Conservation (phyloP, 2,329 filamentous ascomycete species). For the Monosporascus cannonballus region DNA sequence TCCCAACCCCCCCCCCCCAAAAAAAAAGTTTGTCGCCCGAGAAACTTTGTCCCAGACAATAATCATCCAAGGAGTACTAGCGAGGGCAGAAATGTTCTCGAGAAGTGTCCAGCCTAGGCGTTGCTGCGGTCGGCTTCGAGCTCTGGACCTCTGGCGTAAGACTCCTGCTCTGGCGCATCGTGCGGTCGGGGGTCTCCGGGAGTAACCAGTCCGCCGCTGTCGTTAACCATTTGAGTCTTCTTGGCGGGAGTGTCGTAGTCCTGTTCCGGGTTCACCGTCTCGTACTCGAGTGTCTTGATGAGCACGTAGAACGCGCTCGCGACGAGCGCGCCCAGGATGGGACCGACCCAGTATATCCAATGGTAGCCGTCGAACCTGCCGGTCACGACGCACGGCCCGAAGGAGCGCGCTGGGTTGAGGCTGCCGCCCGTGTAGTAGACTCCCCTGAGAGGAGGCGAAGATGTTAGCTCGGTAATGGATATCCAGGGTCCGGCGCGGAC, state of each 20-base stretch:
- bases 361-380: constrained; percentile 29
- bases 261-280: constrained; percentile 30
- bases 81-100: too few species aligned
- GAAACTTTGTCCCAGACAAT: too few species aligned
- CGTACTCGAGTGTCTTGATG: constrained; percentile 35
- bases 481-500: too few species aligned
- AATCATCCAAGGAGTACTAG: too few species aligned
- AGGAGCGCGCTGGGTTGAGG: constrained; percentile 34
- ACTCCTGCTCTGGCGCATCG: not conserved
- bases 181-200: not conserved
- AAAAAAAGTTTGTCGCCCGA: too few species aligned
- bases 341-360: constrained; percentile 40
- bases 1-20: too few species aligned
- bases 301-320: constrained; percentile 34
- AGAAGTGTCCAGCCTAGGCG: too few species aligned
- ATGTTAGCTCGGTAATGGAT: not conserved
- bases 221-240: not conserved
- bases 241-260: constrained; percentile 13
- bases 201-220: not conserved
- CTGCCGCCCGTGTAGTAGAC: constrained; percentile 33
- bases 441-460: constrained; percentile 13
- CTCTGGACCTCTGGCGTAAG: not conserved
- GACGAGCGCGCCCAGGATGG: constrained; percentile 32
- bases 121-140: not conserved
- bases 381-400: constrained; percentile 31